Evolutionary conservation across 176 grass and related monocot species (phyloP), one percentile per base, ranked within the genome.

Genomic region (Miscanthus lutarioriparius): DNA sequence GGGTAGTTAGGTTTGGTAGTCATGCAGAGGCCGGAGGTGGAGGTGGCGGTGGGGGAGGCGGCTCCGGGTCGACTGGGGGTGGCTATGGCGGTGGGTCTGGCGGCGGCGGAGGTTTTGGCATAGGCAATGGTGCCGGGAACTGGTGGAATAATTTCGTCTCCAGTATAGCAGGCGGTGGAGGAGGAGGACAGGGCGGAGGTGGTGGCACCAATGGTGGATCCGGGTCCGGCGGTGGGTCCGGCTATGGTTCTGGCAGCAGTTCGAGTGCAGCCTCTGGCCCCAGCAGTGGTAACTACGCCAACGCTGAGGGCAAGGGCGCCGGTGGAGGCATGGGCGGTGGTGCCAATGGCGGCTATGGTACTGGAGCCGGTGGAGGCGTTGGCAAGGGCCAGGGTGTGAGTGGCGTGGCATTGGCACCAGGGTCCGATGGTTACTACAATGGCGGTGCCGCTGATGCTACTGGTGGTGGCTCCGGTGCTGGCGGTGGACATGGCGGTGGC

Each of bases 191-290:
- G 0, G 88, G 88, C 8, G 88, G 64, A 1, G 88, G 88, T 1
- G 88, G 88, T 4, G 83, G 88, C 45, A 62, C 78, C 16, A 89
- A 86, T 28, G 88, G 88, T 26, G 88, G 83, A 7, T 76, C 14
- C 1, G 88, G 88, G 0, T 86, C 78, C 22, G 88, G 80, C 11
- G 44, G 16, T 0, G 86, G 83, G 0, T 86, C 83, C 4, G 78
- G 83, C 23, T 81, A 79, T 0, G 78, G 83, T 10, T 89, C 75
- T 3, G 88, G 88, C 51, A 58, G 10, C 56, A 49, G 14, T 4
- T 16, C 26, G 51, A 82, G 40, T 1, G 23, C 32, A 2, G 59
- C 83, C 0, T 43, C 41, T 1, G 22, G 53, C 53, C 26, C 83
- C 1, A 59, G 16, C 44, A 82, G 25, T 3, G 72, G 72, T 0